Percentiles rank a stretch among this genome's conserved stretches.
These are phyloP conservation scores for Cyclotella distinguenda DNA, from an alignment of 108 stramenopile species.

Conservation along the genomic window DNA sequence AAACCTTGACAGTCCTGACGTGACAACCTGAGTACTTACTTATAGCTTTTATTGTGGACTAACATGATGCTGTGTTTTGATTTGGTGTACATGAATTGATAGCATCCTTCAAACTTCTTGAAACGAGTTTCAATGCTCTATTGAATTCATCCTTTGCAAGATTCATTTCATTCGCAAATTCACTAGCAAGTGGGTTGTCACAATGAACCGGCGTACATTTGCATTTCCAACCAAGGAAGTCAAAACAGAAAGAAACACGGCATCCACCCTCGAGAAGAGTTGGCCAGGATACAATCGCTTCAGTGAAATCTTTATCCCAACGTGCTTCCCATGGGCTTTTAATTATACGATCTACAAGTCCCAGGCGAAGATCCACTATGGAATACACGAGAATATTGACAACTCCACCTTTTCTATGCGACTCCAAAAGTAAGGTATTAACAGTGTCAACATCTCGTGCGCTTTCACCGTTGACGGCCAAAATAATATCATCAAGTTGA, in stretches of 20 bases:
- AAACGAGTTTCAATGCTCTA: neutral
- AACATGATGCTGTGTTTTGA: neutral
- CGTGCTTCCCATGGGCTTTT: conserved; percentile 12
- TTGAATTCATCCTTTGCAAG: neutral
- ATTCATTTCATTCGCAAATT: neutral
- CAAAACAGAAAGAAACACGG: conserved; percentile 3
- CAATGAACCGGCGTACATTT: no score
- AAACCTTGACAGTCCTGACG: no score
- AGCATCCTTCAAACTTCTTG: neutral
- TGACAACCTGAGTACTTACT: no score
- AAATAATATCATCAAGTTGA: conserved; percentile 2
- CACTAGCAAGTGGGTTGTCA: neutral
- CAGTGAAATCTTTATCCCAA: conserved; percentile 6
- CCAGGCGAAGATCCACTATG: conserved; percentile 17
- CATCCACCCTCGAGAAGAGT: neutral
- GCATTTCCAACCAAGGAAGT: conserved; percentile 20
- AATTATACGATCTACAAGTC: conserved; percentile 10
- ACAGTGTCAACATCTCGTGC: conserved; percentile 8
- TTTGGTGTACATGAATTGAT: neutral
- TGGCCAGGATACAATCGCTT: conserved; percentile 2
- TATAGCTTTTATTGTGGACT: no score
- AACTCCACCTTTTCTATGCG: conserved; percentile 1
- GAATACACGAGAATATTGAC: conserved; percentile 25
- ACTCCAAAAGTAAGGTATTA: neutral
- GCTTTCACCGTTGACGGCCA: conserved; percentile 12